Base-by-base conservation (phyloP, 2,329 filamentous ascomycete species). In the Trichoderma koningii region DNA sequence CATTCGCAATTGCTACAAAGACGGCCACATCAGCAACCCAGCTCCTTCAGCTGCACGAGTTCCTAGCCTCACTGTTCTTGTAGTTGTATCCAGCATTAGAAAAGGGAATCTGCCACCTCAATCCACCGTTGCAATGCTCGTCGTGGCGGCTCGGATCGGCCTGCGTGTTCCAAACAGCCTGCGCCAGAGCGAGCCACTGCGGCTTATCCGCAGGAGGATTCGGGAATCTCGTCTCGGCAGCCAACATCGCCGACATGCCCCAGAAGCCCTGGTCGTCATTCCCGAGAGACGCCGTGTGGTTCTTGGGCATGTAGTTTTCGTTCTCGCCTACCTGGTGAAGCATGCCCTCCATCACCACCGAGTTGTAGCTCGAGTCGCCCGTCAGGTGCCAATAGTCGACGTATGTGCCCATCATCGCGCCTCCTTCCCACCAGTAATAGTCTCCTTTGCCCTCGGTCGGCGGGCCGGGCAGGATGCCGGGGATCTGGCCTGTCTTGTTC, bases 1-100 rank as follows among this genome's bases (percentile, higher is more conserved):
- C 86, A 68, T 87, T 88, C 9, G 86, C 84, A 67, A 88, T 84
- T 45, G 83, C 83, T 83, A 45, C 2, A 14, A 12, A 2, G 26
- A 7, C 6, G 9, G 66, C 38, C 57, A 70, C 15, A 26, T 62
- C 9, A 41, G 23, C 17, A 59, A 4, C 1, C 1, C 3, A 7
- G 10, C 0, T 3, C 23, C 9, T 10, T 30, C 3, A 23, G 3
- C 0, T 4, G n/a, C 7, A 6, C 12, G 15, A 7, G 2, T 17
- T 2, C 6, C 4, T 4, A 5, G n/a, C 74, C 77, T 38, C 74
- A 82, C 80, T 83, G 72, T 88, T 88, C 75, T 88, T 95, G 81
- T 93, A 93, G 72, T 88, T 83, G 75, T 91, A 95, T 26, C 91
- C 91, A 34, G 81, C 82, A 72, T 93, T 92, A 69, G 89, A 88